A percentile compares a stretch with the other conserved stretches of the same genome.
phyloP scores from a whole-genome alignment of 768 basidiomycete species.

The Pholiota conissans region DNA sequence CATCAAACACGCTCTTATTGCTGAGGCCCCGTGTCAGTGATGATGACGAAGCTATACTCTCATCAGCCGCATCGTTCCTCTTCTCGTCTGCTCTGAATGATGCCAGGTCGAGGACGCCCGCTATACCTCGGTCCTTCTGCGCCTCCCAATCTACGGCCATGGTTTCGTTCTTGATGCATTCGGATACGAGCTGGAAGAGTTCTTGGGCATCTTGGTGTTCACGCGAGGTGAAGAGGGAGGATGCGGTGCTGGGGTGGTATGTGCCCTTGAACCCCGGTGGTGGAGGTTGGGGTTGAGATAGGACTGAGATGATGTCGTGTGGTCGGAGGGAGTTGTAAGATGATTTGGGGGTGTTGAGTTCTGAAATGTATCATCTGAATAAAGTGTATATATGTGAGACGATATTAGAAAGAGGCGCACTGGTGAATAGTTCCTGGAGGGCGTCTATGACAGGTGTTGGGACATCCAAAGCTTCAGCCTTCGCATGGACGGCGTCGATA shows the following conservation, averaged over 20 bases:
- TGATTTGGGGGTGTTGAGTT: conserved; percentile 61
- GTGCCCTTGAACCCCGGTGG: conserved; percentile 41
- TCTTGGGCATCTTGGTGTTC: conserved; percentile 99
- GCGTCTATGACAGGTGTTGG: conserved; percentile 87
- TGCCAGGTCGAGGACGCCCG: conserved; percentile 41
- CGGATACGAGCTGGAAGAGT: conserved; percentile 91
- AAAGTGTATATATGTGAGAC: conserved; percentile 1
- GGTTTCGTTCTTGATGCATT: conserved; percentile 87
- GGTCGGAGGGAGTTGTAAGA: conserved; percentile 70
- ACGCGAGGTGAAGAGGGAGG: conserved; percentile 74
- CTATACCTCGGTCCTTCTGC: conserved; percentile 69
- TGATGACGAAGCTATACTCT: not conserved
- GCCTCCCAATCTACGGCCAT: conserved; percentile 70
- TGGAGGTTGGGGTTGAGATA: conserved; percentile 46
- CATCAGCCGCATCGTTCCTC: not conserved
- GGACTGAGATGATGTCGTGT: conserved; percentile 65
- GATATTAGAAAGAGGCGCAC: too few species aligned
- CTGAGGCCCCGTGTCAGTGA: conserved; percentile 9
- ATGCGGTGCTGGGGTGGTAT: conserved; percentile 14
- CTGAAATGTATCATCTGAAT: conserved; percentile 35
- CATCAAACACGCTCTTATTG: conserved; percentile 80
- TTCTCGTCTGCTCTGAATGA: conserved; percentile 1
- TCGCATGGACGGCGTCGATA: conserved; percentile 70
- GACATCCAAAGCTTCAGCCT: conserved; percentile 78
- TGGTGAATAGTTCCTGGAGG: conserved; percentile 65